A percentile compares a stretch with the other conserved stretches of the same genome.
These are phyloP conservation scores for Serendipita vermifera DNA, from an alignment of 768 basidiomycete species.

Conservation along the genomic window DNA sequence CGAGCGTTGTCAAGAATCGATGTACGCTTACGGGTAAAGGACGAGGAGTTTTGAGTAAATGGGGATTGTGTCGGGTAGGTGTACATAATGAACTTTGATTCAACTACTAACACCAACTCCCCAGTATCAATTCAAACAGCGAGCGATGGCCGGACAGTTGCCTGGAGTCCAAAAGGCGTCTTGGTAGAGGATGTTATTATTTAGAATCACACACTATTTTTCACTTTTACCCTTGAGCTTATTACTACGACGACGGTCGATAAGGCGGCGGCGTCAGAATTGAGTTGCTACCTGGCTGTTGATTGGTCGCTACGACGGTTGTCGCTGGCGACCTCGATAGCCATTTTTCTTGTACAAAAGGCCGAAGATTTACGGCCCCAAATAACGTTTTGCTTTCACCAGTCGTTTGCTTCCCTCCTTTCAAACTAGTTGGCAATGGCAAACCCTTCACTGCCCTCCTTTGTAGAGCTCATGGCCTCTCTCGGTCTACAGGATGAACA, in stretches of 20 bases:
- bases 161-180: constrained; percentile 83
- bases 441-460: constrained; percentile 54
- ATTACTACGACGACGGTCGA: not conserved
- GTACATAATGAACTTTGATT: not conserved
- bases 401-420: no score
- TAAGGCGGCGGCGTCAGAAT: no score
- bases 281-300: no score
- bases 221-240: not conserved
- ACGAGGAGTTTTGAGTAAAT: constrained; percentile 79
- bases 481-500: constrained; percentile 50
- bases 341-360: no score
- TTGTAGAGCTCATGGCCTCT: constrained; percentile 76
- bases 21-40: constrained; percentile 78
- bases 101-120: no score
- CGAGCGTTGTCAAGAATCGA: constrained; percentile 80
- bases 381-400: no score
- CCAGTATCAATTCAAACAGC: constrained; percentile 82
- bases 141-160: constrained; percentile 68
- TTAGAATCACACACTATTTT: no score
- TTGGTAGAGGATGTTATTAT: constrained; percentile 44
- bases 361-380: no score
- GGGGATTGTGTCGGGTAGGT: constrained; percentile 67
- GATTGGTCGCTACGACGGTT: no score
- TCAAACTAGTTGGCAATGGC: no score
- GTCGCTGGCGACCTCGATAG: no score